Conservation (phyloP, 2,329 filamentous ascomycete genomes). For the Apiospora rasikravindrae region DNA sequence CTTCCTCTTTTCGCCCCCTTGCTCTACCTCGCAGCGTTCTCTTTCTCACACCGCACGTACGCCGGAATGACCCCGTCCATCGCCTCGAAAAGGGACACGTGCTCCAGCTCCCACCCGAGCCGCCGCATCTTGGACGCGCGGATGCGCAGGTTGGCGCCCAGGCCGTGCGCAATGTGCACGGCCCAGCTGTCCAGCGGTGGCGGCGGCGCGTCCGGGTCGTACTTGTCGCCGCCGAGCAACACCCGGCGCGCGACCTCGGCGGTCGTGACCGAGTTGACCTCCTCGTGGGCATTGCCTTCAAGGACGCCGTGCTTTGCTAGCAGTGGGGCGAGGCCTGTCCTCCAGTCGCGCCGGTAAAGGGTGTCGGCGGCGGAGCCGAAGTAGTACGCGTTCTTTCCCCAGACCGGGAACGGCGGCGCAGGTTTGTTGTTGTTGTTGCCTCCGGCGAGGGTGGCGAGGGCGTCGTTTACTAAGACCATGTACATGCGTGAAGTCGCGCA, state of each 20-base stretch:
- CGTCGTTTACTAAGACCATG: slow-evolving; percentile 27
- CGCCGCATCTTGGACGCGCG: slow-evolving; percentile 23
- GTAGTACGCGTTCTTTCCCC: slow-evolving; percentile 27
- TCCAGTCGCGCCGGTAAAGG: slow-evolving; percentile 24
- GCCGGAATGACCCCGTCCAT: slow-evolving; percentile 16
- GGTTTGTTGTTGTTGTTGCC: background rate
- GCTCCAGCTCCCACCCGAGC: slow-evolving; percentile 26
- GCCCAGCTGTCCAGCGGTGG: slow-evolving; percentile 29
- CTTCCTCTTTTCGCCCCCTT: background rate
- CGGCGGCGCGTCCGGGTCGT: slow-evolving; percentile 27
- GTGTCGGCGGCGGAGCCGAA: slow-evolving; percentile 25
- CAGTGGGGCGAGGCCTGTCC: slow-evolving; percentile 22
- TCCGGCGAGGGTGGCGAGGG: background rate
- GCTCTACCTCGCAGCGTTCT: background rate
- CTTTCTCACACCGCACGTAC: slow-evolving; percentile 19
- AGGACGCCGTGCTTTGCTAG: slow-evolving; percentile 26
- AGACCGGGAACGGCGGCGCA: slow-evolving; percentile 10
- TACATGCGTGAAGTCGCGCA: slow-evolving; percentile 28
- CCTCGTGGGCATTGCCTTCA: no score
- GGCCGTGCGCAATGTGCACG: slow-evolving; percentile 28
- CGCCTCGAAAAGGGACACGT: slow-evolving; percentile 13
- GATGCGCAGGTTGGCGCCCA: slow-evolving; percentile 28
- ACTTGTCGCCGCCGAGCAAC: slow-evolving; percentile 25
- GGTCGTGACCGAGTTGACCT: slow-evolving; percentile 25
- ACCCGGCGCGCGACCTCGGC: slow-evolving; percentile 27